A percentile compares a stretch with the other conserved stretches of the same genome.
Conservation (phyloP, 257 asterid genomes). For the Plantago ovata region DNA sequence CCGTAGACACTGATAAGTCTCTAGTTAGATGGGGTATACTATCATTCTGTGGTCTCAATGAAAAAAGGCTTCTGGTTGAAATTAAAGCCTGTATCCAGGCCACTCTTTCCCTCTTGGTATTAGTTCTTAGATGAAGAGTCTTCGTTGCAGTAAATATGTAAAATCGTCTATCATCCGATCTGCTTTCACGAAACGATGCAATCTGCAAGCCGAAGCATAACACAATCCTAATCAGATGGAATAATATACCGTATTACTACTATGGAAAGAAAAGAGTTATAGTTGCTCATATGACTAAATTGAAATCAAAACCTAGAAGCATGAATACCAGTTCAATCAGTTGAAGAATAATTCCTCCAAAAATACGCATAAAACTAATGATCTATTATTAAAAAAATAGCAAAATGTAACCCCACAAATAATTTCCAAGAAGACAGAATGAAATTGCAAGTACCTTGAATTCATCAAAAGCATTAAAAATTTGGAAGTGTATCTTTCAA, state of each 20-base stretch:
- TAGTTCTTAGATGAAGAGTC: constrained; percentile 85
- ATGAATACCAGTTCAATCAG: not conserved
- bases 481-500: constrained; percentile 18
- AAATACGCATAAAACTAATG: not conserved
- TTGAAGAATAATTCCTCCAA: not conserved
- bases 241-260: no score
- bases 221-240: not conserved
- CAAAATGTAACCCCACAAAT: not conserved
- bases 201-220: constrained; percentile 40
- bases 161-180: constrained; percentile 76
- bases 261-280: not conserved
- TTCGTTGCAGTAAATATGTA: constrained; percentile 91
- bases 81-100: constrained; percentile 85
- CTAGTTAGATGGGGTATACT: constrained; percentile 49
- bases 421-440: not conserved
- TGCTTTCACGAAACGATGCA: constrained; percentile 91
- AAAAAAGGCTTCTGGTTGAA: constrained; percentile 57
- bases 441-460: not conserved
- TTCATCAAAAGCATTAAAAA: not conserved
- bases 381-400: not conserved
- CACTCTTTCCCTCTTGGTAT: constrained; percentile 66
- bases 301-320: not conserved
- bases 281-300: not conserved
- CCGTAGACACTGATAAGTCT: constrained; percentile 67
- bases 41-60: constrained; percentile 54